A percentile compares a stretch with the other conserved stretches of the same genome.
Evolutionary conservation across 192 early-diverging fungal genomes (phyloP).

Genomic region (Dispira simplex): DNA sequence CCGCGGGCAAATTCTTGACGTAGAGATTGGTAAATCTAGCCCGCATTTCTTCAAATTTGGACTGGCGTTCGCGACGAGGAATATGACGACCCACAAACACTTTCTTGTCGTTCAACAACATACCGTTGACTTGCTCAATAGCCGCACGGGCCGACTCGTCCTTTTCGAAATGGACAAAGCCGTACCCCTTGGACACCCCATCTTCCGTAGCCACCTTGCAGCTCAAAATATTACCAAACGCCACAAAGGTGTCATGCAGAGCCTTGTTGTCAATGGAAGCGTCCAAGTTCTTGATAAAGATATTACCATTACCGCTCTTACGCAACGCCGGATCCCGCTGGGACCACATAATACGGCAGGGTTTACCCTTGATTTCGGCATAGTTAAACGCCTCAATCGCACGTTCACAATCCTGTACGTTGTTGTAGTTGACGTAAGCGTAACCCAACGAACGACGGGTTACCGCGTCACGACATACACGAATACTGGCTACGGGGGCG

Average conservation of each 20-base stretch:
- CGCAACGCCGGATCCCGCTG: constrained; percentile 95
- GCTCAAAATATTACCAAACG: constrained; percentile 91
- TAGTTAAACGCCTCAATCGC: constrained; percentile 94
- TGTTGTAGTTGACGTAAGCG: constrained; percentile 98
- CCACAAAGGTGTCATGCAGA: constrained; percentile 95
- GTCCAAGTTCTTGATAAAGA: constrained; percentile 99
- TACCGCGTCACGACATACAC: constrained; percentile 95
- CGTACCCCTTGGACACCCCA: constrained; percentile 80
- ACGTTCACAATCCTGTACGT: constrained; percentile 70
- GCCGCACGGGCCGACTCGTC: constrained; percentile 83
- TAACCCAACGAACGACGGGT: constrained; percentile 94
- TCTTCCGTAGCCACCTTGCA: constrained; percentile 94
- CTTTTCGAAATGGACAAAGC: constrained; percentile 98
- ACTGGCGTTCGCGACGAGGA: constrained; percentile 79
- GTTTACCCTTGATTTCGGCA: constrained; percentile 80
- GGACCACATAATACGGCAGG: constrained; percentile 99
- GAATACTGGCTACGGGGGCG: constrained; percentile 90
- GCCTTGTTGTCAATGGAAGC: constrained; percentile 97
- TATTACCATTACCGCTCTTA: constrained; percentile 83
- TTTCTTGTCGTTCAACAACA: constrained; percentile 98
- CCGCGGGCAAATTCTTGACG: constrained; percentile 85
- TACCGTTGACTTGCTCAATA: constrained; percentile 97
- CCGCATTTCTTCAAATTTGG: constrained; percentile 75
- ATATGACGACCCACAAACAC: constrained; percentile 92
- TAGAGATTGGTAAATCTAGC: constrained; percentile 96